Conservation (phyloP, 78 protist species). For the Neovahlkampfia damariscottae region DNA sequence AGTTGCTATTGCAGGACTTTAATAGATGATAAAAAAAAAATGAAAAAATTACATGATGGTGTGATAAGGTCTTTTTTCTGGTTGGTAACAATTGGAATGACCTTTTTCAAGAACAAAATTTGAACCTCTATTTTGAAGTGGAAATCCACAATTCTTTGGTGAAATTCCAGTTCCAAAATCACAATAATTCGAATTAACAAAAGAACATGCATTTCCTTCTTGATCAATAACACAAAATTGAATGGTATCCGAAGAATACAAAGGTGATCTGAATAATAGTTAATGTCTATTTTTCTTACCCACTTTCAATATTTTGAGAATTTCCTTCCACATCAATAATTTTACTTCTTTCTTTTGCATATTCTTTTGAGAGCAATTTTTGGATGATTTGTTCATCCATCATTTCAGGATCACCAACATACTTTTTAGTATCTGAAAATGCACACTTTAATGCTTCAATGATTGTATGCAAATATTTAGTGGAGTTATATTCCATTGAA, state of each 20-base stretch:
- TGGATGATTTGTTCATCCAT: conserved; percentile 17
- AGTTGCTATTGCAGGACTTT: not conserved
- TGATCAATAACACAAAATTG: conserved; percentile 47
- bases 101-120: conserved; percentile 26
- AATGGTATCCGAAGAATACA: conserved; percentile 37
- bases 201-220: conserved; percentile 58
- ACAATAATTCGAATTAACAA: conserved; percentile 30
- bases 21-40: too few species aligned
- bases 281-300: not conserved
- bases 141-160: conserved; percentile 70
- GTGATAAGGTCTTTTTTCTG: conserved; percentile 75
- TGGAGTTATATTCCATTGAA: not conserved
- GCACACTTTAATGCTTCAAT: conserved; percentile 60
- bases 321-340: not conserved
- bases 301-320: not conserved
- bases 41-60: too few species aligned
- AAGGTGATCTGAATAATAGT: not conserved
- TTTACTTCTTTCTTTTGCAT: not conserved
- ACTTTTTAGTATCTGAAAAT: conserved; percentile 43
- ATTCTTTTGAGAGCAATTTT: conserved; percentile 37
- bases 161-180: conserved; percentile 62
- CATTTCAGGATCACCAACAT: conserved; percentile 44
- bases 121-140: conserved; percentile 66
- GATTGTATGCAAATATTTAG: conserved; percentile 33
- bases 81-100: conserved; percentile 51